Percentiles rank a stretch among this genome's conserved stretches.
phyloP scores from a whole-genome alignment of 495 filamentous ascomycete genomes.

The Aspergillus mulundensis region DNA sequence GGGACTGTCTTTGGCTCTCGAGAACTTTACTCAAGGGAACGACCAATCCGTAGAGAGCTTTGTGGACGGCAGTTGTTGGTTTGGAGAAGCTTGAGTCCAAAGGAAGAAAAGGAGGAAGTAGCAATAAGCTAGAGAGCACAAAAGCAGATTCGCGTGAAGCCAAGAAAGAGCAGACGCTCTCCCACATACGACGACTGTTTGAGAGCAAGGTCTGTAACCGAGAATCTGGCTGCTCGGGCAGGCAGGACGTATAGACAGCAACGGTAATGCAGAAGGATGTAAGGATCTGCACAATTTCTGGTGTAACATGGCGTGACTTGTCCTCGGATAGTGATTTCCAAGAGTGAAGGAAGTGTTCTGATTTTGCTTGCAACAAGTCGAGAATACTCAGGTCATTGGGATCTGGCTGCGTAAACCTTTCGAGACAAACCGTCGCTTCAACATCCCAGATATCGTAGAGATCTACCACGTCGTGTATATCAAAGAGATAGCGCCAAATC shows the following conservation, averaged over 20 bases:
- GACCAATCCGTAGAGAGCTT: conserved; percentile 24
- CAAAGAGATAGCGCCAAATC: conserved; percentile 36
- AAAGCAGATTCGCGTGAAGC: conserved; percentile 23
- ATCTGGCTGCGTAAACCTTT: conserved; percentile 27
- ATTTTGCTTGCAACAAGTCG: conserved; percentile 43
- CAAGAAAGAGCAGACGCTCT: conserved; percentile 32
- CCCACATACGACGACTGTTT: conserved; percentile 33
- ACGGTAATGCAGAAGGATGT: conserved; percentile 40
- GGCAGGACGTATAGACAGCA: conserved; percentile 31
- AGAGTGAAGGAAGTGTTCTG: conserved; percentile 40
- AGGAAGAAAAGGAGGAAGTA: conserved; percentile 30
- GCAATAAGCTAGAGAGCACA: conserved; percentile 31
- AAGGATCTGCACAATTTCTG: conserved; percentile 45
- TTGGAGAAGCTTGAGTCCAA: conserved; percentile 19
- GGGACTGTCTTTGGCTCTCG: conserved; percentile 33
- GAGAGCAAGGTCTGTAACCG: conserved; percentile 28
- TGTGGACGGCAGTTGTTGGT: conserved; percentile 14
- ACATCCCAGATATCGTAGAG: conserved; percentile 28
- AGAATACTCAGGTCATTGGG: conserved; percentile 40
- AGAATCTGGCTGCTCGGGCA: conserved; percentile 27
- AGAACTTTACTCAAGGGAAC: conserved; percentile 37
- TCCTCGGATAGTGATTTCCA: conserved; percentile 40
- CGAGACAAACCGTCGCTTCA: conserved; percentile 20
- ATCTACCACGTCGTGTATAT: conserved; percentile 22
- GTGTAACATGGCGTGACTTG: conserved; percentile 41